These are phyloP conservation scores for Secale cereale DNA, from an alignment of 176 grass and related monocot species.

Conservation along the genomic window DNA sequence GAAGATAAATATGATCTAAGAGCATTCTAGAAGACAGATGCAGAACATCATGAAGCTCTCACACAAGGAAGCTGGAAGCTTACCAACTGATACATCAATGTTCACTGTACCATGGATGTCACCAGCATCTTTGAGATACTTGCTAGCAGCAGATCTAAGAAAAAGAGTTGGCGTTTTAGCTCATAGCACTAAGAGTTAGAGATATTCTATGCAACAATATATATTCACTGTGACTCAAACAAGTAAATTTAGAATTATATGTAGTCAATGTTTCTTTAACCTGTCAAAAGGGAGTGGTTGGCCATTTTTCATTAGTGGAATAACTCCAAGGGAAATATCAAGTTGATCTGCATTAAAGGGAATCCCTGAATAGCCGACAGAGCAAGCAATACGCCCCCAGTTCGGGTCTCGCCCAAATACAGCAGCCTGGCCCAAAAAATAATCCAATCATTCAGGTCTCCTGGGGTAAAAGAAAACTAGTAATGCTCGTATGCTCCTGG, in stretches of 20 bases:
- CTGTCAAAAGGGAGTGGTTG: constrained; percentile 94
- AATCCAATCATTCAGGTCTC: constrained; percentile 15
- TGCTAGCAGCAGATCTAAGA: constrained; percentile 64
- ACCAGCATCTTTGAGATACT: constrained; percentile 84
- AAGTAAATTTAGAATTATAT: constrained; percentile 14
- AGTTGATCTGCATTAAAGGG: constrained; percentile 62
- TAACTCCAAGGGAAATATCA: constrained; percentile 85
- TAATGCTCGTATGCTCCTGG: background rate
- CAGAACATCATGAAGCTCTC: constrained; percentile 10
- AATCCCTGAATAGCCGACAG: constrained; percentile 86
- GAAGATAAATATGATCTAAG: background rate
- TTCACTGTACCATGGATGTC: constrained; percentile 80
- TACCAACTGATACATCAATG: constrained; percentile 85
- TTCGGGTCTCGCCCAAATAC: constrained; percentile 96
- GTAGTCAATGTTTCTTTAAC: constrained; percentile 41
- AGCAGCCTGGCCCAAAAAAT: constrained; percentile 64
- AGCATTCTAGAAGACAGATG: constrained; percentile 9
- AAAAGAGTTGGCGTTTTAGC: constrained; percentile 12
- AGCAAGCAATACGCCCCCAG: constrained; percentile 96
- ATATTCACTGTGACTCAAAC: background rate
- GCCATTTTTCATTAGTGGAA: constrained; percentile 85
- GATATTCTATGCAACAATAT: background rate
- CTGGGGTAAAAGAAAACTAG: background rate
- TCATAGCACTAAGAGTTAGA: background rate
- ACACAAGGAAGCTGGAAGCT: constrained; percentile 25